Evolutionary conservation across 345 rosid species (phyloP), one percentile per base, ranked within the genome.

Genomic region (Eucalyptus melliodora): DNA sequence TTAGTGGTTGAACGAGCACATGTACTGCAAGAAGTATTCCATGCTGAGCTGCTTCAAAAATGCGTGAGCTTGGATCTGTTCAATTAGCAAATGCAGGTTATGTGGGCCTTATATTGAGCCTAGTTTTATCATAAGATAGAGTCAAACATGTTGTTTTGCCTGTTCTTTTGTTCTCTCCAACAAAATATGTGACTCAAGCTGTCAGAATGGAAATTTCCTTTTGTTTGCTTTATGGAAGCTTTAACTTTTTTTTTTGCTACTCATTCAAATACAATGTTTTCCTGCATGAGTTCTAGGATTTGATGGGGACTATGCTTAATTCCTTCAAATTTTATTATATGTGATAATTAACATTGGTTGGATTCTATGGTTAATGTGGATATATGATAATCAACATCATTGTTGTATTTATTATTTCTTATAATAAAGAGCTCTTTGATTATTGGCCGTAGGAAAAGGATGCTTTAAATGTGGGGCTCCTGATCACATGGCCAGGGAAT

Each of bases 401-500:
- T 17, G 50, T 72, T 27, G 34, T 42, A 40, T 45, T 31, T 40
- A 88, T 45, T 27, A 31, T n/a, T n/a, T n/a, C 40, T 40, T 59
- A 44, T 12, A 67, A 55, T 87, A 51, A 40, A 88, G 23, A 87
- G 17, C 86, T 87, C 69, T 26, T 82, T 15, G 44, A 53, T 86
- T 14, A 11, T 88, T 62, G 80, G 89, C 30, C 67, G 77, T 90
- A 96, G 98, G 96, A 88, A 93, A 89, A 90, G 96, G 99, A 83
- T 98, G 99, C 91, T 96, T 96, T 90, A 96, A 96, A 91, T 97
- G 99, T 83, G 99, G 99, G 50, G 95, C 97, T 77, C 87, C 88
- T 6, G 99, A 97, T 91, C 99, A 98, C 92, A 88, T 94, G 86
- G 99, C 97, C 14, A 96, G 92, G 94, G 96, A 97, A 89, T 96